Base-by-base conservation (phyloP, 495 filamentous ascomycete genomes). In the Penicillium diatomitis region DNA sequence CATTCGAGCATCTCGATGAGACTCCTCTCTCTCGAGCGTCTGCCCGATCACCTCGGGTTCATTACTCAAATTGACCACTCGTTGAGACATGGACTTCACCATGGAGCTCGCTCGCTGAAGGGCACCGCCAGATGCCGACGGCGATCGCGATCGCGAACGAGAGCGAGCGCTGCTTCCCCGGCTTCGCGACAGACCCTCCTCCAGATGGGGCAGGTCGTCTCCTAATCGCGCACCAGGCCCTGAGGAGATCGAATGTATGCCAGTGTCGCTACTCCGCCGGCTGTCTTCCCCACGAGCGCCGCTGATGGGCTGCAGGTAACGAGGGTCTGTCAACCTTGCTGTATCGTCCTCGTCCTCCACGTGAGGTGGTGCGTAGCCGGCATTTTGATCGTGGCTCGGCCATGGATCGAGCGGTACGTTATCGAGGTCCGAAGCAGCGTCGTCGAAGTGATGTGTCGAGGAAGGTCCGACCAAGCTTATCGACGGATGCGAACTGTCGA, bases 41-140 rank as follows among this genome's bases (percentile, higher is more conserved):
- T 88, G 83, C 53, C 91, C 87, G 12, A 92, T 76, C 34, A 87
- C 70, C 53, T 85, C 81, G 6, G 83, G 79, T 55, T 96, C 90
- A 59, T 92, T 95, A 70, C 91, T 95, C 49, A 99, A 74, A 62
- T 96, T 96, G 58, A 97, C 92, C 48, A 99, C 89, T 65, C 92
- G 89, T 68, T 96, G 89, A 12, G 94, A 96, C 82, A 97, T 94
- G 55, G 90, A 90, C 55, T 90, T 86, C 66, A 99, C 84, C 58
- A 97, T 92, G 4, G 90, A 94, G 32, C 90, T 86, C 47, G 92
- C 87, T 55, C 88, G 74, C 20, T 78, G 76, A 46, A 95, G 64
- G 34, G 88, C 82, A 38, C 84, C 79, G 43, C 74, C 75, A 8
- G 81, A 78, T 6, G 79, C 62, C n/a, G 81, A 82, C 4, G 81